Base-by-base conservation (phyloP, 2,329 filamentous ascomycete genomes). In the Pseudogymnoascus sp. region DNA sequence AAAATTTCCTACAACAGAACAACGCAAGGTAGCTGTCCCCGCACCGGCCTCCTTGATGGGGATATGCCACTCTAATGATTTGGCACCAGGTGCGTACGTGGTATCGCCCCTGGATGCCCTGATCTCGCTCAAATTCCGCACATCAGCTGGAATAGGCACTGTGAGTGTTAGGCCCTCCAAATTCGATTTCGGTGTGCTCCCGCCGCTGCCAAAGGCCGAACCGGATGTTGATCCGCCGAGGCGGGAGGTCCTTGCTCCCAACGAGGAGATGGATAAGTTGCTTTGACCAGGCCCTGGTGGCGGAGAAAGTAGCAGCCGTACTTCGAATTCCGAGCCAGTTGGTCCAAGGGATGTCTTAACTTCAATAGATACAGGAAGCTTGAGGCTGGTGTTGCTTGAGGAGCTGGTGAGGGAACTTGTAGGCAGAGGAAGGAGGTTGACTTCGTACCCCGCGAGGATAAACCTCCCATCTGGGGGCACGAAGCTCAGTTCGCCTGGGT, bases 391-490 rank as follows among this genome's bases (percentile, higher is more conserved):
- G 63, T 79, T 76, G 41, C 71, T 77, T 67, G 67, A 78, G 11
- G 80, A 79, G 63, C 77, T 83, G 1, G 84, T 76, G 63, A 77
- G 82, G 16, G 83, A 80, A 14, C 39, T 60, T n/a, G 45, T 54
- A 13, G 36, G 45, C 14, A 48, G 28, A 0, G 92, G 92, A 11
- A 98, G 80, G 21, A 99, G 78, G 75, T 99, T 91, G 19, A 96
- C 92, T 75, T 97, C 93, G 73, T 99, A 99, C 21, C 92, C 93
- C 34, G 92, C 93, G 16, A 99, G 81, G 43, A 96, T 90, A 74
- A 98, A 99, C 48, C 92, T 85, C 34, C 95, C 95, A 74, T 99
- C 95, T 0, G 95, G 95, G 1, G 95, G 95, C 11, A 99, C 85
- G 72, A 99, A 99, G 73, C 91, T 96, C n/a, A 99, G 80, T 68